phyloP scores from a whole-genome alignment of 306 rosid genomes.

The Delonix regia region DNA sequence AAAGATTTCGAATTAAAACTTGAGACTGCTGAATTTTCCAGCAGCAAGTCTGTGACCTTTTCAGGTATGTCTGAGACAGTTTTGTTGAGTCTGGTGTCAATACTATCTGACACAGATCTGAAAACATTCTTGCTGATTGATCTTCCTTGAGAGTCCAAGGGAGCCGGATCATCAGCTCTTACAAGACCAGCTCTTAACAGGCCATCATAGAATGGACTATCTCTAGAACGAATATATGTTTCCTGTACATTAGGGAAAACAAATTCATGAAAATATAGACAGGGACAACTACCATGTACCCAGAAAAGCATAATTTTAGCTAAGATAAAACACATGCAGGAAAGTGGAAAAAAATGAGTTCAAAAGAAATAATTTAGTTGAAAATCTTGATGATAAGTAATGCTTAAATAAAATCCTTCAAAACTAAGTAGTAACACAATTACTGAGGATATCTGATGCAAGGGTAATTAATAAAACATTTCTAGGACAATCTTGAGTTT shows the following conservation, averaged over 20 bases:
- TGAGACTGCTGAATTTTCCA: conserved; percentile 39
- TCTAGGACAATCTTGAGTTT: neutral
- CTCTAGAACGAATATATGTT: conserved; percentile 46
- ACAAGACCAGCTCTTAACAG: conserved; percentile 43
- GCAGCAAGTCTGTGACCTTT: conserved; percentile 28
- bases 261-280: neutral
- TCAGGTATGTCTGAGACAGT: conserved; percentile 28
- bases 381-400: conserved; percentile 21
- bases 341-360: neutral
- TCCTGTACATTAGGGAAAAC: conserved; percentile 41
- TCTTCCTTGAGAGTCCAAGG: conserved; percentile 27
- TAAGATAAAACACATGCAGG: neutral
- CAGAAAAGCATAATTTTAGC: neutral
- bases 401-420: neutral
- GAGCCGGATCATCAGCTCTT: conserved; percentile 32
- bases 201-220: conserved; percentile 53
- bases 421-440: neutral
- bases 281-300: neutral
- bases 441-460: neutral
- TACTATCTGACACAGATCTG: conserved; percentile 43
- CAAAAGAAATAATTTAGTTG: neutral
- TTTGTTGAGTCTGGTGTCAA: conserved; percentile 23
- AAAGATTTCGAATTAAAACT: conserved; percentile 42
- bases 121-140: conserved; percentile 27
- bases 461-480: neutral